Base-by-base conservation (phyloP, 2,329 filamentous ascomycete genomes). In the Aspergillus jensenii region DNA sequence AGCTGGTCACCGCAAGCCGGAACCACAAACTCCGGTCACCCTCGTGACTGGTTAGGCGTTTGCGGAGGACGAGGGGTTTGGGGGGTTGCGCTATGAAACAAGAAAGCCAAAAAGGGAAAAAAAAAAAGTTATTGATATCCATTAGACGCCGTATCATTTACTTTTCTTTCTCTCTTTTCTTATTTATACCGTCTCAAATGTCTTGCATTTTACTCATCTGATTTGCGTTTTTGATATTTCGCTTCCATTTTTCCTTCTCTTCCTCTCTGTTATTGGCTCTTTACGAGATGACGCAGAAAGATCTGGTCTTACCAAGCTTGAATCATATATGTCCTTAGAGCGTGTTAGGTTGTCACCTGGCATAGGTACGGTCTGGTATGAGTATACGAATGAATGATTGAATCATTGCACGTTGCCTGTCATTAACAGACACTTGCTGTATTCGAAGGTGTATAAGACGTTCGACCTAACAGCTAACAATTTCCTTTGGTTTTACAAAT, bases 1-100 rank as follows among this genome's bases (percentile, higher is more conserved):
- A 79, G 76, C 59, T 80, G 78, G 78, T 78, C 78, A 8, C 78
- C 78, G 12, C 71, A 74, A 45, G 71, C 70, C 7, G 71, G 73
- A n/a, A 69, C 74, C 33, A 74, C 70, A 41, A 62, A 58, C 49
- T 60, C 69, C 6, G 67, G 71, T 11, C 67, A 71, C 14, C 66
- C 71, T 11, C 71, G 72, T 12, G 74, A 77, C 61, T 77, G 75
- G 75, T 65, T 80, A 35, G 77, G 78, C 6, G 76, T 79, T 19
- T 79, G 76, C 58, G 77, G 76, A 23, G 78, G 78, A 27, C 71
- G 75, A 55, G 77, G 76, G 5, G 68, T 80, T 35, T 79, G 77
- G 73, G 76, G 76, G 5, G 78, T 80, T 48, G 65, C 73, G 9
- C 59, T 78, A 61, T 78, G 64, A 69, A 31, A 39, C 19, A 47